These are phyloP conservation scores for Polyporus tsugae DNA, from an alignment of 1,284 basidiomycete species.

Conservation along the genomic window DNA sequence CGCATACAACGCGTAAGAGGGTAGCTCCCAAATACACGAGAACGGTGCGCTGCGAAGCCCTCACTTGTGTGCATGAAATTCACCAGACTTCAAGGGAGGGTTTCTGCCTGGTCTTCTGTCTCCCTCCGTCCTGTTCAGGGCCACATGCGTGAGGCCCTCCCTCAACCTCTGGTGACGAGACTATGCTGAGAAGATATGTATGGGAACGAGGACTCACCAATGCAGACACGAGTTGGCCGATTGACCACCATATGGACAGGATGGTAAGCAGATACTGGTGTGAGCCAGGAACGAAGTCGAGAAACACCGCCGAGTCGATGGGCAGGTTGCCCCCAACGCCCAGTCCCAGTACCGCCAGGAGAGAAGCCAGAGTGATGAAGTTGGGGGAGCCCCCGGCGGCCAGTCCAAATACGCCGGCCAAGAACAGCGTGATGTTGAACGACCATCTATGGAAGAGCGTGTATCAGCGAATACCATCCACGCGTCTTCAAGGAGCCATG, in stretches of 20 bases:
- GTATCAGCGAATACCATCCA: background rate
- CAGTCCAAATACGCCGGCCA: conserved; percentile 64
- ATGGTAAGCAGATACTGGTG: conserved; percentile 77
- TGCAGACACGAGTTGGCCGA: conserved; percentile 70
- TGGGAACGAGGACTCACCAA: conserved; percentile 52
- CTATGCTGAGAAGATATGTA: background rate
- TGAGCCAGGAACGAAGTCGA: conserved; percentile 72
- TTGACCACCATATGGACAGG: conserved; percentile 76
- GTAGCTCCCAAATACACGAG: too few species aligned
- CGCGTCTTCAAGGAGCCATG: background rate
- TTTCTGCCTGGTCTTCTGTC: too few species aligned
- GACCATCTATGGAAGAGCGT: conserved; percentile 51
- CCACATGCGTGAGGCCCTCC: too few species aligned
- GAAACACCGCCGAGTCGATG: conserved; percentile 71
- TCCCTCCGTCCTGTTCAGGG: too few species aligned
- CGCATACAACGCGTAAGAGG: too few species aligned
- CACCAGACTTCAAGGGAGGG: too few species aligned
- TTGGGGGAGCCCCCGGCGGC: conserved; percentile 53
- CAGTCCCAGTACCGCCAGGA: conserved; percentile 53
- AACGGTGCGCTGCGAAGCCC: too few species aligned
- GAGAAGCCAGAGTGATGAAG: conserved; percentile 52
- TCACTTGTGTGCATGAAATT: too few species aligned
- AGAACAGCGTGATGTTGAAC: conserved; percentile 71
- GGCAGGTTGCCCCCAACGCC: conserved; percentile 66
- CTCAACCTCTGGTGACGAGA: background rate